These are phyloP conservation scores for Exophiala lecanii-corni DNA, from an alignment of 2,329 filamentous ascomycete species.

Conservation along the genomic window DNA sequence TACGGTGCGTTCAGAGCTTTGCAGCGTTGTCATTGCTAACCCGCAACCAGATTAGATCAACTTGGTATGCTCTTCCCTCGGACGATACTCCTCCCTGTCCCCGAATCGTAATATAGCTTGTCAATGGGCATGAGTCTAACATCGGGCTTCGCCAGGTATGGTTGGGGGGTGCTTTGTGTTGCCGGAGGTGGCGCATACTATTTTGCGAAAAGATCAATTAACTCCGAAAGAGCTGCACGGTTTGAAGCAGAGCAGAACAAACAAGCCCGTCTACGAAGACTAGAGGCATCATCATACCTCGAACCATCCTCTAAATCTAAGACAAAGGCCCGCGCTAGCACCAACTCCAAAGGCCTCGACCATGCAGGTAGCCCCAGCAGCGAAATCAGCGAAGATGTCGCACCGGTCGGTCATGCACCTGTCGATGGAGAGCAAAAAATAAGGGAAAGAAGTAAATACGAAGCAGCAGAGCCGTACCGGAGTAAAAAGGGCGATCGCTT, in stretches of 20 bases:
- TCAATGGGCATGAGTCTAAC: no score
- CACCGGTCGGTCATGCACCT: constrained; percentile 75
- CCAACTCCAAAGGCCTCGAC: constrained; percentile 37
- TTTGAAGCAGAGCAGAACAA: constrained; percentile 66
- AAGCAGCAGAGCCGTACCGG: constrained; percentile 69
- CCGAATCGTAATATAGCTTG: no score
- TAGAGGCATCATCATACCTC: constrained; percentile 30
- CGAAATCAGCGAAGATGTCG: constrained; percentile 73
- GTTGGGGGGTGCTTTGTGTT: constrained; percentile 83
- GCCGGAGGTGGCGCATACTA: constrained; percentile 90
- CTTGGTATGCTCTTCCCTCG: constrained; percentile 44
- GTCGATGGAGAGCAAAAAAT: constrained; percentile 63
- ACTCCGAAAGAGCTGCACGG: constrained; percentile 74
- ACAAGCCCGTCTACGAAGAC: constrained; percentile 35
- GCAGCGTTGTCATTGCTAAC: constrained; percentile 8
- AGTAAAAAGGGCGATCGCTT: constrained; percentile 85
- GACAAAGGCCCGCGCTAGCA: constrained; percentile 23
- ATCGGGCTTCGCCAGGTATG: constrained; percentile 56
- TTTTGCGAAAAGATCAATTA: constrained; percentile 92
- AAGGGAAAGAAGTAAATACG: constrained; percentile 82
- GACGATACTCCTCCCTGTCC: no score
- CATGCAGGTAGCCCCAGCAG: constrained; percentile 64
- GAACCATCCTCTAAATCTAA: constrained; percentile 15
- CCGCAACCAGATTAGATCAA: constrained; percentile 49
- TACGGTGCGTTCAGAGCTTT: constrained; percentile 43